Evolutionary conservation across 2,329 filamentous ascomycete genomes (phyloP).

Genomic region (Hymenoscyphus linearis): DNA sequence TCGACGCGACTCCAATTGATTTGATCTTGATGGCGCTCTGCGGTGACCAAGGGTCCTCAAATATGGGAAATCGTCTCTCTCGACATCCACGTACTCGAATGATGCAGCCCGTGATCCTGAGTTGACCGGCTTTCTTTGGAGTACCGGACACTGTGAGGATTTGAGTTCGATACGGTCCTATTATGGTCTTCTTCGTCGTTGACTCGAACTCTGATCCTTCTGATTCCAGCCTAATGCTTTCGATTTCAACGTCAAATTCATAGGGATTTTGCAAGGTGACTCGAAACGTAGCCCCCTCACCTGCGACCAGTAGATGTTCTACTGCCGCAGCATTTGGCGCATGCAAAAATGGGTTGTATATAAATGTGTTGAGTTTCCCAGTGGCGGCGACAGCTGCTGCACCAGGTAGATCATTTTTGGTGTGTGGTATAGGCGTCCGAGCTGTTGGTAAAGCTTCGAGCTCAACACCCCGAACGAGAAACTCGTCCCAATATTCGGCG

Average conservation of each 20-base stretch:
- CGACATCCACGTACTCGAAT: slow-evolving; percentile 78
- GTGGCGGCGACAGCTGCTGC: slow-evolving; percentile 36
- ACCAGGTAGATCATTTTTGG: slow-evolving; percentile 43
- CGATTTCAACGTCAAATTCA: slow-evolving; percentile 86
- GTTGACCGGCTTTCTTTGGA: slow-evolving; percentile 59
- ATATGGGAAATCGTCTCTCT: slow-evolving; percentile 78
- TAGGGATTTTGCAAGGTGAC: slow-evolving; percentile 91
- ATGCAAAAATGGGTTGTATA: slow-evolving; percentile 90
- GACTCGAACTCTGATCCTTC: slow-evolving; percentile 70
- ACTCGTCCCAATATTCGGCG: slow-evolving; percentile 96
- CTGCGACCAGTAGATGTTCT: slow-evolving; percentile 69
- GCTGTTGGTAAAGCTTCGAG: slow-evolving; percentile 58
- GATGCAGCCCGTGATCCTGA: slow-evolving; percentile 72
- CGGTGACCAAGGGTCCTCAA: slow-evolving; percentile 69
- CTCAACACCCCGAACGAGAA: slow-evolving; percentile 73
- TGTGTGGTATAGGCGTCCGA: slow-evolving; percentile 61
- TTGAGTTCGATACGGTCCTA: slow-evolving; percentile 81
- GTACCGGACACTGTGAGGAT: slow-evolving; percentile 66
- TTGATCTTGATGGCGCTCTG: slow-evolving; percentile 70
- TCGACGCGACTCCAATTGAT: slow-evolving; percentile 57
- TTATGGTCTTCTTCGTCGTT: slow-evolving; percentile 55
- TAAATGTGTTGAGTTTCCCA: slow-evolving; percentile 67
- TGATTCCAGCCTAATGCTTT: slow-evolving; percentile 69
- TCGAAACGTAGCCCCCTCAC: slow-evolving; percentile 71
- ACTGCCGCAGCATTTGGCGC: slow-evolving; percentile 51